Base-by-base conservation (phyloP, 768 basidiomycete species). In the Lentinula lateritia region DNA sequence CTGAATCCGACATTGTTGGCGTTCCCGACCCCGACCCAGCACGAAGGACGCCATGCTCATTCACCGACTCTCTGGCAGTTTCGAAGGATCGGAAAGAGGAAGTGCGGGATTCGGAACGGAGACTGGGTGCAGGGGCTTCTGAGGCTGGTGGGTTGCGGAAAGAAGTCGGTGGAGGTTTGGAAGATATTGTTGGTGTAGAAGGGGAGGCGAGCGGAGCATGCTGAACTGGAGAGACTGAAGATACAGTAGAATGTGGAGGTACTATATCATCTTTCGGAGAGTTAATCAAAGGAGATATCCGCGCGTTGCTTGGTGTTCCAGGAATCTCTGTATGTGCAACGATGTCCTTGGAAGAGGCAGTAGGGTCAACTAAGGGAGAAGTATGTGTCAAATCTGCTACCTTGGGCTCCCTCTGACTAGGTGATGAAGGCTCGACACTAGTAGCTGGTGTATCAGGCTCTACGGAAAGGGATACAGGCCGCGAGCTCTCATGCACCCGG, bases 31-130 rank as follows among this genome's bases (percentile, higher is more conserved):
- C 58, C 10, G 48, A 52, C 3, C 54, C 45, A 20, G 9, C n/a
- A 9, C 15, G n/a, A 8, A 36, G 7, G 41, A 48, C 35, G 12
- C 58, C 58, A 6, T 50, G 38, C 20, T 59, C 58, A 23, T 32
- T 60, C n/a, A 60, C 50, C 1, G 36, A 52, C 32, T 60, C 59
- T n/a, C 20, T 16, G 48, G 59, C 59, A 15, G 59, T 60, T 18
- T 50, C 59, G 18, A 60, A 60, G 16, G 59, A 60, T 52, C 59
- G 34, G 23, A 52, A 60, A 12, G 59, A 60, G n/a, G 50, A 52
- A 34, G 59, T 50, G 39, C 59, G 59, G 13, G 59, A 60, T 60
- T 60, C 50, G 39, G 59, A 42, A n/a, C 59, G 58, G 15, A 52
- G 38, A 60, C 48, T 52, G 12, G 59, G 59, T 6, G 48, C 32